Conservation (phyloP, 352 stramenopile species). For the Pythium diclinum region DNA sequence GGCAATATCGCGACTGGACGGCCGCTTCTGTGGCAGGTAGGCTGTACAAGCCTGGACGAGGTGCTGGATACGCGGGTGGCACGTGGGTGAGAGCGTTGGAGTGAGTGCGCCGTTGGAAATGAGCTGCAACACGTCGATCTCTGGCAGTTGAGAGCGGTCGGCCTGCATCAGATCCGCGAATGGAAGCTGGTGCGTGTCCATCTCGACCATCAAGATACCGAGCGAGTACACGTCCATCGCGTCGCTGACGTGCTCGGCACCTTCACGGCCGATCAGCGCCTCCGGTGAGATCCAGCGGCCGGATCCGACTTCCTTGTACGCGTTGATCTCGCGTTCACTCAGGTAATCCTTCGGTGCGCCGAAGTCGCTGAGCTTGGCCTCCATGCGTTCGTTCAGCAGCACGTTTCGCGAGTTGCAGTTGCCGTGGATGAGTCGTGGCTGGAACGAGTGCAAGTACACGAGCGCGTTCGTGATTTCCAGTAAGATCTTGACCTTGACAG, state of each 20-base stretch:
- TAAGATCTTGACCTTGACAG: constrained; percentile 59
- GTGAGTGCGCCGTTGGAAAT: constrained; percentile 59
- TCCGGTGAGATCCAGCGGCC: constrained; percentile 71
- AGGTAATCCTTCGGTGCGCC: constrained; percentile 48
- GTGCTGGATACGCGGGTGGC: constrained; percentile 44
- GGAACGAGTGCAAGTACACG: constrained; percentile 65
- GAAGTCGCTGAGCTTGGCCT: constrained; percentile 71
- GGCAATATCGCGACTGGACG: constrained; percentile 25
- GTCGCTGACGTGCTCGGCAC: constrained; percentile 32
- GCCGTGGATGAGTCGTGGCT: constrained; percentile 49
- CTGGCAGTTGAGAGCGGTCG: constrained; percentile 46
- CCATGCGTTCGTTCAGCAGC: constrained; percentile 48
- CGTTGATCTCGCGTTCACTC: constrained; percentile 56
- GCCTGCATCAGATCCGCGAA: constrained; percentile 71
- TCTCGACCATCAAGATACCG: constrained; percentile 64
- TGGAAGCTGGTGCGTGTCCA: constrained; percentile 67
- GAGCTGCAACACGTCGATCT: constrained; percentile 63
- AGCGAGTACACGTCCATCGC: constrained; percentile 68
- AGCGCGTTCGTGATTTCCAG: constrained; percentile 61
- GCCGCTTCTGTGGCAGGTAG: constrained; percentile 34
- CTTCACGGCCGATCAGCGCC: constrained; percentile 54
- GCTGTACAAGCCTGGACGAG: constrained; percentile 38
- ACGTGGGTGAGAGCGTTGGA: constrained; percentile 49
- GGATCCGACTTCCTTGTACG: constrained; percentile 64
- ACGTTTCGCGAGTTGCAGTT: constrained; percentile 73